These are phyloP conservation scores for Cornus florida DNA, from an alignment of 148 eudicot genomes.

Conservation along the genomic window DNA sequence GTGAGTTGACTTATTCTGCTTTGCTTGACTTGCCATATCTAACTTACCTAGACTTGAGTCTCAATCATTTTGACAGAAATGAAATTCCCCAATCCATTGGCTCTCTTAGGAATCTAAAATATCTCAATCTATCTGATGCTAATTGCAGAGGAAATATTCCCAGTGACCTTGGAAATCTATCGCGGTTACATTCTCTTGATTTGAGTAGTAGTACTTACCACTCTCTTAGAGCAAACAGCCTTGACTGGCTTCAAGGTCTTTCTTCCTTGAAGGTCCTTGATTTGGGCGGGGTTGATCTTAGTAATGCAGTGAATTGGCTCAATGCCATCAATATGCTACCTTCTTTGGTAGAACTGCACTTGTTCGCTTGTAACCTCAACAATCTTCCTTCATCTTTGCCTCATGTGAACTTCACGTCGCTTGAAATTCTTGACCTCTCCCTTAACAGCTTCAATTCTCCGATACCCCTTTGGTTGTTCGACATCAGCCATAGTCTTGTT, in stretches of 20 bases:
- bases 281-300: constrained; percentile 7
- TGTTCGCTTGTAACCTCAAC: background rate
- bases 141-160: background rate
- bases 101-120: background rate
- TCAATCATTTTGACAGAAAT: background rate
- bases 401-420: background rate
- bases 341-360: background rate
- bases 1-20: background rate
- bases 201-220: background rate
- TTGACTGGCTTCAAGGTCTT: background rate
- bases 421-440: background rate
- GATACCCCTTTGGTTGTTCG: background rate
- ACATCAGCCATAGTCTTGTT: background rate
- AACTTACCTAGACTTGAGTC: background rate
- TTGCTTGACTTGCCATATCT: background rate
- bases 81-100: constrained; percentile 8
- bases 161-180: background rate
- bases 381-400: background rate
- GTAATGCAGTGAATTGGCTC: background rate
- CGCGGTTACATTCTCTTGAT: constrained; percentile 1
- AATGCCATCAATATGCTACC: constrained; percentile 1
- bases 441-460: background rate
- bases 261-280: background rate
- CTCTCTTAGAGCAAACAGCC: background rate
- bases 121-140: background rate